A percentile compares a stretch with the other conserved stretches of the same genome.
phyloP scores from a whole-genome alignment of 2,329 filamentous ascomycete species.

The Dothideomycetes sp. region DNA sequence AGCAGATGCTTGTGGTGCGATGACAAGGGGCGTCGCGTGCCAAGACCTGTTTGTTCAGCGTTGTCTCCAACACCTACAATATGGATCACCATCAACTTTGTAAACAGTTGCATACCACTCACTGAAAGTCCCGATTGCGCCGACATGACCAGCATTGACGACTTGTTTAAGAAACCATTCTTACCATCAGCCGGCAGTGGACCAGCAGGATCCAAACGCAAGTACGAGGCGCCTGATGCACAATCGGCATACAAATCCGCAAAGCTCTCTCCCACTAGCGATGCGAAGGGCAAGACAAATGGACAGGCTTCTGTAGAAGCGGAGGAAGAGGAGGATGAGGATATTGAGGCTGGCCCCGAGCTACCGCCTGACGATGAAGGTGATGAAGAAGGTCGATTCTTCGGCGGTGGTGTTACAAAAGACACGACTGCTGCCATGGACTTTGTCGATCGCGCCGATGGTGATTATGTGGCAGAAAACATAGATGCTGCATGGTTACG shows the following conservation, averaged over 20 bases:
- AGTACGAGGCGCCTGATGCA: constrained; percentile 44
- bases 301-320: constrained; percentile 31
- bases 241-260: constrained; percentile 50
- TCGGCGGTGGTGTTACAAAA: constrained; percentile 77
- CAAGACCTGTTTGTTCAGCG: too few relatives aligned
- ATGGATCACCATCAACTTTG: too few relatives aligned
- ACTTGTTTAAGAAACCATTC: constrained; percentile 49
- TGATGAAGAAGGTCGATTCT: constrained; percentile 83
- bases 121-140: too few relatives aligned
- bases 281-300: constrained; percentile 32
- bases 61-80: too few relatives aligned
- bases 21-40: too few relatives aligned
- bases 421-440: constrained; percentile 76
- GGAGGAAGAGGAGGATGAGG: constrained; percentile 28
- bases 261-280: constrained; percentile 40
- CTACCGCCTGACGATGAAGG: constrained; percentile 33
- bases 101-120: too few relatives aligned
- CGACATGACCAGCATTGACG: constrained; percentile 49
- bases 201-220: constrained; percentile 37
- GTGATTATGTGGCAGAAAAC: constrained; percentile 51
- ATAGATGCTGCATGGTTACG: constrained; percentile 78
- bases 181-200: constrained; percentile 21
- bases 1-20: too few relatives aligned
- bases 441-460: constrained; percentile 62
- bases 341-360: constrained; percentile 24